Conservation (phyloP, 1,284 basidiomycete genomes). For the Rhodofomes roseus region DNA sequence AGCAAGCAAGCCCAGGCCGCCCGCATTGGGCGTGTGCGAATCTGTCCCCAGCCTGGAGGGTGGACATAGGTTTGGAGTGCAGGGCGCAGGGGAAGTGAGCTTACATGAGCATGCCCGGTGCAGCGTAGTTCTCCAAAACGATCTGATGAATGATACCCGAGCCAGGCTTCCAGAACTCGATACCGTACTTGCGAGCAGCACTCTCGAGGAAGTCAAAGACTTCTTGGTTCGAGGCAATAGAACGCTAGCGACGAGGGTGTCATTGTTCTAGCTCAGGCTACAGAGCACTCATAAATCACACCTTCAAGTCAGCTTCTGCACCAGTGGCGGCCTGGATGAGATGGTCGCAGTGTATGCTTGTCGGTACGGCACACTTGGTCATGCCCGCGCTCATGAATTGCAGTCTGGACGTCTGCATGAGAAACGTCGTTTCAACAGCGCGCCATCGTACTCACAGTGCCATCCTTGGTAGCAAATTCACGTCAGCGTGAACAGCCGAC, state of each 20-base stretch:
- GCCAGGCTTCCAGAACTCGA: conserved; percentile 95
- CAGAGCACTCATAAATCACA: too few species aligned
- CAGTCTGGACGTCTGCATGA: conserved; percentile 46
- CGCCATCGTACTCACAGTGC: conserved; percentile 53
- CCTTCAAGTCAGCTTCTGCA: conserved; percentile 80
- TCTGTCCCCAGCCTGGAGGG: conserved; percentile 78
- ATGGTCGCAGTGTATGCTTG: conserved; percentile 96
- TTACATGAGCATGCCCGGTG: conserved; percentile 82
- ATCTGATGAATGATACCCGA: conserved; percentile 98
- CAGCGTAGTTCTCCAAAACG: conserved; percentile 96
- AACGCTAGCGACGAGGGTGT: conserved; percentile 47
- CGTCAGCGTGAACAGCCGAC: neutral
- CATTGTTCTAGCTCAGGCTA: too few species aligned
- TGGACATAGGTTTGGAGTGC: neutral
- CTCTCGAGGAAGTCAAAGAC: conserved; percentile 98
- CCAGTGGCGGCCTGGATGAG: conserved; percentile 89
- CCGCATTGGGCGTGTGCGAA: conserved; percentile 98
- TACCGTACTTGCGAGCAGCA: conserved; percentile 92
- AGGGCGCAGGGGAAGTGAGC: conserved; percentile 14
- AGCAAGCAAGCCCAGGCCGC: conserved; percentile 95
- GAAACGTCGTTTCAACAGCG: neutral
- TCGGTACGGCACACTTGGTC: conserved; percentile 79
- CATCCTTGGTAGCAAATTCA: conserved; percentile 49
- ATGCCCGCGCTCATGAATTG: conserved; percentile 99
- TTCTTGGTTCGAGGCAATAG: conserved; percentile 89